These are phyloP conservation scores for Eucalyptus marginata DNA, from an alignment of 345 rosid species.

Conservation along the genomic window DNA sequence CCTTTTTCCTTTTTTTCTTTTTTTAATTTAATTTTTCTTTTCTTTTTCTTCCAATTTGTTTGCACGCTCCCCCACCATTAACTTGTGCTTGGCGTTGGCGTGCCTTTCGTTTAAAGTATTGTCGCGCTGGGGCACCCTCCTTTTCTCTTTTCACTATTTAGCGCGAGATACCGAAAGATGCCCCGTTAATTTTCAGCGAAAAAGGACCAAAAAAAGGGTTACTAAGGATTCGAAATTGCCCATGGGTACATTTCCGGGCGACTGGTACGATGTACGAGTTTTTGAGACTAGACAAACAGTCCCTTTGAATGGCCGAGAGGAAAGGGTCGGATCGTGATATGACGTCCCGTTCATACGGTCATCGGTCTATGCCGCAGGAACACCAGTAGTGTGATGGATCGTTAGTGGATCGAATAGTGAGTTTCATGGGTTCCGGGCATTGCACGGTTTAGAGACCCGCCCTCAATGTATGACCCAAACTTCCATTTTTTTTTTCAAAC, in stretches of 20 bases:
- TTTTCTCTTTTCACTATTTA: neutral
- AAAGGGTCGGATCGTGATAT: neutral
- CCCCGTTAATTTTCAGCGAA: neutral
- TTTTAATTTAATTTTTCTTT: accelerated
- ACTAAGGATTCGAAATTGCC: neutral
- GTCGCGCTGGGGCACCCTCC: neutral
- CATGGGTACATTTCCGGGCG: neutral
- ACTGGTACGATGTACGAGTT: neutral
- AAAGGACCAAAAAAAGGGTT: neutral
- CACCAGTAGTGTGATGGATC: neutral
- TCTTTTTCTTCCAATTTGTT: neutral
- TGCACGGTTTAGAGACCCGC: neutral
- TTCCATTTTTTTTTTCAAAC: neutral
- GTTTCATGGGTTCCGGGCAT: neutral
- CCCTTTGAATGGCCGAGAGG: neutral
- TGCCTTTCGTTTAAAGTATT: neutral
- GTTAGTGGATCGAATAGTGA: neutral
- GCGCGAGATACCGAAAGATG: neutral
- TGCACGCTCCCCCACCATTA: neutral
- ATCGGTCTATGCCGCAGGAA: neutral
- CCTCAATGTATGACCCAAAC: neutral
- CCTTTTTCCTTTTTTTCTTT: conserved; percentile 17
- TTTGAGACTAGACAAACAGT: neutral
- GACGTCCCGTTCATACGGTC: neutral
- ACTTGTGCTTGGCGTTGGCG: neutral